Evolutionary conservation across 768 basidiomycete genomes (phyloP).

Genomic region (Dioszegia hungarica): DNA sequence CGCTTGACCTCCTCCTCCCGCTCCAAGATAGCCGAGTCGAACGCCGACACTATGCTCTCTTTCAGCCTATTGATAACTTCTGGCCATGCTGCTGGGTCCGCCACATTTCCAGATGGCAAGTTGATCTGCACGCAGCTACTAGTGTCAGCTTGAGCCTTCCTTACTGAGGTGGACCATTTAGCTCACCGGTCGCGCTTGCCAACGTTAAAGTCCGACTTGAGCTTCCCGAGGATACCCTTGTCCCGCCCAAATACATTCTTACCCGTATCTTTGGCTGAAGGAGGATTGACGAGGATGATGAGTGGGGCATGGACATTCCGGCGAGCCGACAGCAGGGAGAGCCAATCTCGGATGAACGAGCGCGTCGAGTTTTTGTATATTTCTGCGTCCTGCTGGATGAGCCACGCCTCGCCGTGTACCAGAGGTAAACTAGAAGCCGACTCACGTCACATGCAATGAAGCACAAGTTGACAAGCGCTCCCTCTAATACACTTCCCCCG

Average conservation of each 20-base stretch:
- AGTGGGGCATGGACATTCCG: constrained; percentile 88
- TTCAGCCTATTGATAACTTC: constrained; percentile 85
- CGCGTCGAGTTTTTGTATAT: constrained; percentile 70
- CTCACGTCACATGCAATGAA: constrained; percentile 83
- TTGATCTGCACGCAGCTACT: constrained; percentile 39
- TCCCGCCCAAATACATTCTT: constrained; percentile 72
- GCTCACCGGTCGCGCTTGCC: constrained; percentile 78
- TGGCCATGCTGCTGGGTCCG: constrained; percentile 77
- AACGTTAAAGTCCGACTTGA: constrained; percentile 83
- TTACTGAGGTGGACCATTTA: not conserved
- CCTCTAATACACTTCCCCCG: constrained; percentile 72
- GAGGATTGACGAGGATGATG: constrained; percentile 75
- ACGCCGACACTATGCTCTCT: constrained; percentile 77
- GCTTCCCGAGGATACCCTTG: constrained; percentile 78
- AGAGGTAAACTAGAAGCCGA: constrained; percentile 7
- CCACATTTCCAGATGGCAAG: constrained; percentile 54
- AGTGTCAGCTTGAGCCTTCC: not conserved
- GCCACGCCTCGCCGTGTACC: too few relatives aligned
- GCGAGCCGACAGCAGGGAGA: constrained; percentile 54
- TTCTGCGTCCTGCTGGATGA: constrained; percentile 57
- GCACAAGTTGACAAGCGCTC: constrained; percentile 78
- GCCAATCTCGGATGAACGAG: constrained; percentile 92
- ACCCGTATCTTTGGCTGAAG: constrained; percentile 36
- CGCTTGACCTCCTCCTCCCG: constrained; percentile 87
- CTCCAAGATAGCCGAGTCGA: constrained; percentile 69